phyloP scores from a whole-genome alignment of 2,329 filamentous ascomycete species.

The Phaeophleospora eucalypticola region DNA sequence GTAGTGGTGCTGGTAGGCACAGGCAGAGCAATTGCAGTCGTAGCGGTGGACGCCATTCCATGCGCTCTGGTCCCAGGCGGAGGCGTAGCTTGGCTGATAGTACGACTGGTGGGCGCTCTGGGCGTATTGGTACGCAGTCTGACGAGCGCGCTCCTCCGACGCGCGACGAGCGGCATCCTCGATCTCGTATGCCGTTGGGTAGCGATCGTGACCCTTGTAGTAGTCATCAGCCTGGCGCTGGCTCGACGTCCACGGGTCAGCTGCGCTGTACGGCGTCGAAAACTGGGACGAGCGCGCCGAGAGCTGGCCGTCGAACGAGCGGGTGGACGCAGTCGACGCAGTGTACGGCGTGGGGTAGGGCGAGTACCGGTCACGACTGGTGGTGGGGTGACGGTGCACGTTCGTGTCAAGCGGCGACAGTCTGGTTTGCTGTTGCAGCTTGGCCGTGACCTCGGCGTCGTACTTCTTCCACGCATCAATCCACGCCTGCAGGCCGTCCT shows the following conservation, averaged over 20 bases:
- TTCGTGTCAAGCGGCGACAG: slow-evolving; percentile 64
- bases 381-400: slow-evolving; percentile 49
- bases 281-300: slow-evolving; percentile 32
- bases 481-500: slow-evolving; percentile 66
- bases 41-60: slow-evolving; percentile 33
- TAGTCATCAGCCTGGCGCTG: slow-evolving; percentile 32
- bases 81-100: slow-evolving; percentile 30
- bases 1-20: slow-evolving; percentile 33
- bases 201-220: slow-evolving; percentile 32
- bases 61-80: slow-evolving; percentile 31
- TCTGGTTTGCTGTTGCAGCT: slow-evolving; percentile 41
- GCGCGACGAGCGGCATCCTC: slow-evolving; percentile 31
- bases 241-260: slow-evolving; percentile 31
- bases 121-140: slow-evolving; percentile 29
- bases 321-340: slow-evolving; percentile 19
- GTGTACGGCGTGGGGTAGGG: slow-evolving; percentile 35
- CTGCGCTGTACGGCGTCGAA: slow-evolving; percentile 30
- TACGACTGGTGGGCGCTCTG: slow-evolving; percentile 23
- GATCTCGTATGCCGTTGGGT: slow-evolving; percentile 31
- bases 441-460: slow-evolving; percentile 45
- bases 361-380: slow-evolving; percentile 41
- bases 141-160: slow-evolving; percentile 31
- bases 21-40: slow-evolving; percentile 34
- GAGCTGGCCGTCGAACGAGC: slow-evolving; percentile 26
- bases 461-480: slow-evolving; percentile 63